Percentiles rank a stretch among this genome's conserved stretches.
phyloP scores from a whole-genome alignment of 805 yeast genomes.

The Lipomyces orientalis region DNA sequence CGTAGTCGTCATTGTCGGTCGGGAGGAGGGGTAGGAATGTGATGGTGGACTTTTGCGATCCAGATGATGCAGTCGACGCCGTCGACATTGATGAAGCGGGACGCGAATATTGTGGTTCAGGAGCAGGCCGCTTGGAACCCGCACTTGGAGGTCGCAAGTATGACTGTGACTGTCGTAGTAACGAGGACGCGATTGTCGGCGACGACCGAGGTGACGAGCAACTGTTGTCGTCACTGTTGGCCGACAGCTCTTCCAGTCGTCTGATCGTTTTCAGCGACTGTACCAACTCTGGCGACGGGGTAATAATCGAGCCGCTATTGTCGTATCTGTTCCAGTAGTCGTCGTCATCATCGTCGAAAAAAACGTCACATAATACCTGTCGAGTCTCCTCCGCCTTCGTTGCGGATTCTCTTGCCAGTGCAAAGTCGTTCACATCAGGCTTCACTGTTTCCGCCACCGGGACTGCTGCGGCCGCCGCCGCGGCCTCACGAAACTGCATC shows the following conservation, averaged over 20 bases:
- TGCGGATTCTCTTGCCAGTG: no score
- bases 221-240: conserved; percentile 4
- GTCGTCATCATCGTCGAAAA: conserved; percentile 15
- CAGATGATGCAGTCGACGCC: background rate
- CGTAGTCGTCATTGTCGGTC: background rate
- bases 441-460: background rate
- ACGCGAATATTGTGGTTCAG: background rate
- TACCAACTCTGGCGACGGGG: conserved; percentile 17
- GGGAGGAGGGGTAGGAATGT: conserved; percentile 17
- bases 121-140: background rate
- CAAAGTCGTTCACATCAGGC: background rate
- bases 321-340: conserved; percentile 20
- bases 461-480: background rate
- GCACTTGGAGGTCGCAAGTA: background rate
- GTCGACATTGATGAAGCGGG: background rate
- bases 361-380: background rate
- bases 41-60: background rate
- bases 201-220: background rate
- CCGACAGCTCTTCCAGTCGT: conserved; percentile 4
- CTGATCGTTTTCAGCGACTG: conserved; percentile 4
- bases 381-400: conserved; percentile 7
- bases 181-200: background rate
- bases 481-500: conserved; percentile 7
- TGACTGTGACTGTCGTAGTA: background rate
- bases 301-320: background rate